Evolutionary conservation across 306 rosid species (phyloP), one percentile per base, ranked within the genome.

Genomic region (Ochetophila trinervis): DNA sequence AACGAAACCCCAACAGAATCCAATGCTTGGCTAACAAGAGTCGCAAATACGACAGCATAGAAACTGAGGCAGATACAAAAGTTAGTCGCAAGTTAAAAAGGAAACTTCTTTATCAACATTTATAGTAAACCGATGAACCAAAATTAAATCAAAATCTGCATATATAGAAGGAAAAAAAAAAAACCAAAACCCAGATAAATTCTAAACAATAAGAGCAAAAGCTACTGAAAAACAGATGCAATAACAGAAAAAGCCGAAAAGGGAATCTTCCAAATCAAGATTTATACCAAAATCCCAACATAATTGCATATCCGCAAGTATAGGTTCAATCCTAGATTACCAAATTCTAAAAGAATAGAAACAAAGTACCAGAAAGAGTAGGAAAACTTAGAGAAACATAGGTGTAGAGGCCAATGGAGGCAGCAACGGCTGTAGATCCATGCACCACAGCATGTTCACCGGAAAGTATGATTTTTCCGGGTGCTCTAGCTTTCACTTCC

Each of bases 391-490:
- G 80, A 63, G 94, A 79, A 22, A 79, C 96, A 21, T 81, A 76
- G 57, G 99, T 93, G 84, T 70, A 90, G 62, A 84, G 75, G 48
- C 80, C 84, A 47, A 93, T 84, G 70, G 97, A 86, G 53, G 99
- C 79, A 15, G 99, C 99, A 3, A 93, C 86, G 5, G 99, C 99
- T 13, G 99, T 84, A 60, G 97, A 87, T 79, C 94, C 97, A 74
- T 93, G 96, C 58, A 93, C 99, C 8, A 93, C 99, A 20, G 99
- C 99, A 51, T 93, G 99, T 69, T 93, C 99, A 5, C 97, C 99
- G 32, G 96, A 61, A 17, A 93, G 80, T 6, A 93, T 93, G 22
- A 93, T 80, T 62, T 93, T 93, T 19, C 99, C 99, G 0, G 99
- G 99, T 63, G 99, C 99, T 87, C 91, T 83, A 19, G 94, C 80